Evolutionary conservation across 2,329 filamentous ascomycete genomes (phyloP).

Genomic region (Aspergillus sp.): DNA sequence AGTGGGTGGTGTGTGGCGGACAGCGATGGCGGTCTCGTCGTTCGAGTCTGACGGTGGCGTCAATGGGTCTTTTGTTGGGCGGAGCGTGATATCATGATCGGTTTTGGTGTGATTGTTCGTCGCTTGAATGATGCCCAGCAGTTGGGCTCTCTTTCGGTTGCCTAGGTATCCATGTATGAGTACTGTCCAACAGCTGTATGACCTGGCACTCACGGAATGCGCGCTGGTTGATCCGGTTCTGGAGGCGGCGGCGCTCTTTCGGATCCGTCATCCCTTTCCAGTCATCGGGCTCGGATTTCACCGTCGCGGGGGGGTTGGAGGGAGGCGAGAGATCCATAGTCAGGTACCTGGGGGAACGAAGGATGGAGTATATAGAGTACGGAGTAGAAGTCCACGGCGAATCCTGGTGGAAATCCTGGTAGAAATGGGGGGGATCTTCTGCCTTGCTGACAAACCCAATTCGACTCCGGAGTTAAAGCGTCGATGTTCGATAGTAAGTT

Average conservation of each 20-base stretch:
- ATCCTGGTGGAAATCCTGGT: no score
- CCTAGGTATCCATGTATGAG: slow-evolving; percentile 9
- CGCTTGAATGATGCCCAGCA: background rate
- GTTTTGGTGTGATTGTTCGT: background rate
- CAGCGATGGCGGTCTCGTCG: background rate
- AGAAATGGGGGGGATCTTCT: background rate
- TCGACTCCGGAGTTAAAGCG: no score
- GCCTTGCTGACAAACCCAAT: background rate
- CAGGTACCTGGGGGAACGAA: background rate
- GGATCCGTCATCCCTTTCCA: slow-evolving; percentile 23
- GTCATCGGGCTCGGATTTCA: slow-evolving; percentile 10
- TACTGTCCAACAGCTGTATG: background rate
- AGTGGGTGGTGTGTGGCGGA: background rate
- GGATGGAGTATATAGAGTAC: no score
- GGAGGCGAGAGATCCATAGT: background rate
- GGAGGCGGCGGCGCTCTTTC: slow-evolving; percentile 23
- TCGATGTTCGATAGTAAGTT: background rate
- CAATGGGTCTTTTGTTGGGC: background rate
- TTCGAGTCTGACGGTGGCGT: background rate
- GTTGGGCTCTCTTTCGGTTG: slow-evolving; percentile 15
- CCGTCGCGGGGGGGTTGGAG: background rate
- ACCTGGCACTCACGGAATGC: slow-evolving; percentile 21
- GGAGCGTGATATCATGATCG: background rate
- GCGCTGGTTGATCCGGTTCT: slow-evolving; percentile 29
- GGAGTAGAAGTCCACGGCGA: no score